Conservation (phyloP, 768 basidiomycete species). For the Podaxis sp. region DNA sequence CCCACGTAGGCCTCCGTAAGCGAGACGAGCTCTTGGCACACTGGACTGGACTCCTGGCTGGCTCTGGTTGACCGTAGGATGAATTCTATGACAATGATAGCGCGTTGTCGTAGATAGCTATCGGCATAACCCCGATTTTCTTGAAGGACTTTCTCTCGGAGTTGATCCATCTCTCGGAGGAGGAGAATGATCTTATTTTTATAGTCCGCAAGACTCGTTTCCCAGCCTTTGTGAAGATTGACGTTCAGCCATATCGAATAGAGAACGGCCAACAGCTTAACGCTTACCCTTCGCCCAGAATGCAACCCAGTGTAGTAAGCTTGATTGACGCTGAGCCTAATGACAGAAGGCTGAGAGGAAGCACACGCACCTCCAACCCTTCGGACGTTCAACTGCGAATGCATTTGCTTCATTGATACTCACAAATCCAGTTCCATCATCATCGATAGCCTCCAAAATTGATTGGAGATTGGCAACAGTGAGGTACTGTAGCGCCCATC, state of each 20-base stretch:
- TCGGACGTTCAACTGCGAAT: slow-evolving; percentile 28
- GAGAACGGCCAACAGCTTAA: not conserved
- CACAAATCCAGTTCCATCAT: slow-evolving; percentile 37
- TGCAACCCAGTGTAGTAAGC: slow-evolving; percentile 24
- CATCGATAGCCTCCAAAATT: slow-evolving; percentile 39
- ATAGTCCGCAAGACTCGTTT: slow-evolving; percentile 20
- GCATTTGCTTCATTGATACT: slow-evolving; percentile 33
- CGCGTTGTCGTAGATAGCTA: slow-evolving; percentile 9
- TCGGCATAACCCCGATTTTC: slow-evolving; percentile 17
- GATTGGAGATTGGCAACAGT: slow-evolving; percentile 29
- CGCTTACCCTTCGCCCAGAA: slow-evolving; percentile 26
- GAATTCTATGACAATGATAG: slow-evolving; percentile 12
- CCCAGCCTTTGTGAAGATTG: slow-evolving; percentile 5
- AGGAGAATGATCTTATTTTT: slow-evolving; percentile 17
- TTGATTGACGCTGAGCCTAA: not conserved
- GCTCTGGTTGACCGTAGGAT: slow-evolving; percentile 19
- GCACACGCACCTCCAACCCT: slow-evolving; percentile 25
- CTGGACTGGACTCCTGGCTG: not conserved
- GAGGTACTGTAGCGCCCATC: slow-evolving; percentile 35
- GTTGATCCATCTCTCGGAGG: slow-evolving; percentile 16
- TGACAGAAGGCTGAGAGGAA: not conserved
- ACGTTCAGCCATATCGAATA: not conserved
- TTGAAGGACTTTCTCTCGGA: slow-evolving; percentile 1
- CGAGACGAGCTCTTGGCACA: slow-evolving; percentile 7
- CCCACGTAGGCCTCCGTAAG: slow-evolving; percentile 10